Conservation (phyloP, 2,329 filamentous ascomycete genomes). For the Aspergillus udagawae region DNA sequence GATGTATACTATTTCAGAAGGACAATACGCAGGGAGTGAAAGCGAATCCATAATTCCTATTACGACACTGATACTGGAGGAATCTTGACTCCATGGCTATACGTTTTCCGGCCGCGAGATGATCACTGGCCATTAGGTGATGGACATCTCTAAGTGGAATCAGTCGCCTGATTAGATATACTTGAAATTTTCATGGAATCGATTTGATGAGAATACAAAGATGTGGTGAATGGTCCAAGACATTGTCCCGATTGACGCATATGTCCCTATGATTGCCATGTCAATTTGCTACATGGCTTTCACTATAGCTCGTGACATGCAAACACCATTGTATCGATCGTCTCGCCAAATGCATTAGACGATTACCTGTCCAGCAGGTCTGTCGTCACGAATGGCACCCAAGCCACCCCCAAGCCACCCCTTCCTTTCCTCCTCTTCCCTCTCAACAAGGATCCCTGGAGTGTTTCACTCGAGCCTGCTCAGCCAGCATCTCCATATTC, state of each 20-base stretch:
- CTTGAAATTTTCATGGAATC: conserved; percentile 1
- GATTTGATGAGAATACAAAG: neutral
- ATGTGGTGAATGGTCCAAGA: conserved; percentile 4
- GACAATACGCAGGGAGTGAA: too few relatives aligned
- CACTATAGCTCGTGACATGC: neutral
- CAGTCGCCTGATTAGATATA: conserved; percentile 3
- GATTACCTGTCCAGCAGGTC: neutral
- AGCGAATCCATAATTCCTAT: neutral
- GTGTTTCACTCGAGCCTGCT: conserved; percentile 8
- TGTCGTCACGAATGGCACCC: neutral
- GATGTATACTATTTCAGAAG: too few relatives aligned
- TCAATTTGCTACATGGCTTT: neutral
- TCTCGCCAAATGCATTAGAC: too few relatives aligned
- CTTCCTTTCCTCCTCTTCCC: too few relatives aligned
- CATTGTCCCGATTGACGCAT: conserved; percentile 3
- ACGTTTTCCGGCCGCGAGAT: neutral
- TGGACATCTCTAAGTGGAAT: conserved; percentile 1
- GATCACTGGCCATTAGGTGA: neutral
- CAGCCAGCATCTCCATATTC: conserved; percentile 19
- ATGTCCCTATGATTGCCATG: neutral
- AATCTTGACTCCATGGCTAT: neutral
- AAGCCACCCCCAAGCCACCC: too few relatives aligned
- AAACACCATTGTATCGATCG: neutral
- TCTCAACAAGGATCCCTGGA: neutral
- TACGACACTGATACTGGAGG: neutral